These are phyloP conservation scores for Cudoniella acicularis DNA, from an alignment of 495 filamentous ascomycete species.

Conservation along the genomic window DNA sequence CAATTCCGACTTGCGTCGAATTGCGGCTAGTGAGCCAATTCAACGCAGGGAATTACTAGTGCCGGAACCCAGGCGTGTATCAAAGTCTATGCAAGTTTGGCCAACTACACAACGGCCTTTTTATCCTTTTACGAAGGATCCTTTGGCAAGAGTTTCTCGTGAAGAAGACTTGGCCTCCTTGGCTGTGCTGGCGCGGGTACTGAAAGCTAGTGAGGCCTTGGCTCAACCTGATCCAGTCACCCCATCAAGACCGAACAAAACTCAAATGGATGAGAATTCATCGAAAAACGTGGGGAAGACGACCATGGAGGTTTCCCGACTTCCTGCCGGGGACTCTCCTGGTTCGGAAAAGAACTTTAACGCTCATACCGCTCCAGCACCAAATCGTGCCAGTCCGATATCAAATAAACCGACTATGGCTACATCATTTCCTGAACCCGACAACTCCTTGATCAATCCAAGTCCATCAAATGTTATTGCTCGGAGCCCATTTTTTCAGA, in stretches of 20 bases:
- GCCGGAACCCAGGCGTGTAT: not conserved
- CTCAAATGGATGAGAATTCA: not conserved
- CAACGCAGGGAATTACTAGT: not conserved
- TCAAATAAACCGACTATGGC: too few species aligned
- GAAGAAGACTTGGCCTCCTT: conserved; percentile 24
- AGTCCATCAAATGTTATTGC: too few species aligned
- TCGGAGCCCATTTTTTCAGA: too few species aligned
- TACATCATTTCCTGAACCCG: too few species aligned
- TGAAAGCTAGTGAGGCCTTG: not conserved
- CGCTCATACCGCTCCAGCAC: too few species aligned
- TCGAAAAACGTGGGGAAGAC: too few species aligned
- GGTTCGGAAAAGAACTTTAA: too few species aligned
- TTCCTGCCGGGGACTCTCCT: too few species aligned
- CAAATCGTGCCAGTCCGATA: too few species aligned
- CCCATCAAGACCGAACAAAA: not conserved
- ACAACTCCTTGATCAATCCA: too few species aligned
- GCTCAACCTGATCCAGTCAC: not conserved
- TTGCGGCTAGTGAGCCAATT: conserved; percentile 6
- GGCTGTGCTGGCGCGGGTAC: conserved; percentile 14
- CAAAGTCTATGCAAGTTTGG: conserved; percentile 13
- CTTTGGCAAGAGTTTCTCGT: conserved; percentile 17
- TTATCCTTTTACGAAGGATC: conserved; percentile 7
- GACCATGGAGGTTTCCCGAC: too few species aligned
- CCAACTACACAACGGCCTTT: not conserved
- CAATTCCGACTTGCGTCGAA: not conserved